These are phyloP conservation scores for Xerocomus brunneocitrinus DNA, from an alignment of 768 basidiomycete genomes.

Conservation along the genomic window DNA sequence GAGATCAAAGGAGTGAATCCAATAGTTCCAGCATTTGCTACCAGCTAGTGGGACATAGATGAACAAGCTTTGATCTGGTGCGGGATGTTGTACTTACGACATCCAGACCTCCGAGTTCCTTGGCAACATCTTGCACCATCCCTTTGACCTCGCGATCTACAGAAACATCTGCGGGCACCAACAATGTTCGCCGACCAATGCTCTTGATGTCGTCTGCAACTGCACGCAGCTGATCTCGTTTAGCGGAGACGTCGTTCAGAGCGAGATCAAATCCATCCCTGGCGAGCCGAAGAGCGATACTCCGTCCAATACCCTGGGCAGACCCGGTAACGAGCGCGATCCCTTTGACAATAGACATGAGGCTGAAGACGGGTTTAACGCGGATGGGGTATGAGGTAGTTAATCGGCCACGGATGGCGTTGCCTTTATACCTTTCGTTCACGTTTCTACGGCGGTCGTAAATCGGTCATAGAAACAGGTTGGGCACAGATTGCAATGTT, in stretches of 20 bases:
- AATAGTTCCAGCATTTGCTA: constrained; percentile 14
- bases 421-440: background rate
- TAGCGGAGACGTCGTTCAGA: constrained; percentile 25
- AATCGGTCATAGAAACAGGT: background rate
- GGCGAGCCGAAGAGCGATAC: constrained; percentile 17
- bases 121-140: constrained; percentile 32
- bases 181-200: constrained; percentile 11
- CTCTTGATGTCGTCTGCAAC: constrained; percentile 11
- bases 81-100: constrained; percentile 32
- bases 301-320: constrained; percentile 27
- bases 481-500: too few species aligned
- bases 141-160: constrained; percentile 37
- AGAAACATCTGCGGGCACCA: constrained; percentile 36
- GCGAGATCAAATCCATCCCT: constrained; percentile 26
- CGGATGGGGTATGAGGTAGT: background rate
- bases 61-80: background rate
- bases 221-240: constrained; percentile 5
- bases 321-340: constrained; percentile 30
- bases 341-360: constrained; percentile 22
- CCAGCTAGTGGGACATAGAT: constrained; percentile 1
- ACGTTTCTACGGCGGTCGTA: background rate
- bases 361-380: background rate
- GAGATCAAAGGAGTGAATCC: background rate
- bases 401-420: background rate
- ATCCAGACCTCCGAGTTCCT: constrained; percentile 39